phyloP scores from a whole-genome alignment of 495 filamentous ascomycete genomes.

The Thozetella sp. region DNA sequence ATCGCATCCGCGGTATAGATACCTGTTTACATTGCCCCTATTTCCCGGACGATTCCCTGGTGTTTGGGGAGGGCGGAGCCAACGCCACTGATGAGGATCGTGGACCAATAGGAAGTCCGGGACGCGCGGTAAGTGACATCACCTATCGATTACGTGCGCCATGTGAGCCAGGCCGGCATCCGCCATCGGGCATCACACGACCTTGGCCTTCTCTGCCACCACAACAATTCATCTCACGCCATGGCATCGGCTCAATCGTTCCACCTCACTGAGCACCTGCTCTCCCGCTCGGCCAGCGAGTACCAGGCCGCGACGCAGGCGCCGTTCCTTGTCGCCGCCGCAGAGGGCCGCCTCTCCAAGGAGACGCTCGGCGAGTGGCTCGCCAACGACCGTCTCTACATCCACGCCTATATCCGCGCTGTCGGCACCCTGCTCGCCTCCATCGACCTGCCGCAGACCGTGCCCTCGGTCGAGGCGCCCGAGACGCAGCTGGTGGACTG shows the following conservation, averaged over 20 bases:
- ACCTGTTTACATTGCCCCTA: no score
- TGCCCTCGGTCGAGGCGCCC: constrained; percentile 24
- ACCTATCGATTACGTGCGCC: no score
- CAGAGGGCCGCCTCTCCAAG: constrained; percentile 61
- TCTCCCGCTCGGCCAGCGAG: constrained; percentile 34
- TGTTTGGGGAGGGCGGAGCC: no score
- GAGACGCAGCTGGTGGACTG: constrained; percentile 57
- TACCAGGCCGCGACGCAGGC: constrained; percentile 62
- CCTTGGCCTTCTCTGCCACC: no score
- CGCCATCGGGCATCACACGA: no score
- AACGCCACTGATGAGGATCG: no score
- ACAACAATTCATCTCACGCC: no score
- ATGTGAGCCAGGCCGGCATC: no score
- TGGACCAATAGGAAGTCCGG: no score
- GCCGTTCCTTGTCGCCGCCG: constrained; percentile 70
- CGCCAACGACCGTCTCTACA: constrained; percentile 75
- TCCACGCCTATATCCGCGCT: constrained; percentile 69
- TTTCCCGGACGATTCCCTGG: no score
- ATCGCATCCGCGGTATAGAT: no score
- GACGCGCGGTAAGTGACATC: no score
- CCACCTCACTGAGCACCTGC: constrained; percentile 52
- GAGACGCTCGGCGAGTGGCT: constrained; percentile 66
- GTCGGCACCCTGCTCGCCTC: constrained; percentile 67
- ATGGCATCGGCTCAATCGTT: neutral
- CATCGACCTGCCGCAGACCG: constrained; percentile 53